Evolutionary conservation across 1,284 basidiomycete species (phyloP).

Genomic region (Fistulina hepatica): DNA sequence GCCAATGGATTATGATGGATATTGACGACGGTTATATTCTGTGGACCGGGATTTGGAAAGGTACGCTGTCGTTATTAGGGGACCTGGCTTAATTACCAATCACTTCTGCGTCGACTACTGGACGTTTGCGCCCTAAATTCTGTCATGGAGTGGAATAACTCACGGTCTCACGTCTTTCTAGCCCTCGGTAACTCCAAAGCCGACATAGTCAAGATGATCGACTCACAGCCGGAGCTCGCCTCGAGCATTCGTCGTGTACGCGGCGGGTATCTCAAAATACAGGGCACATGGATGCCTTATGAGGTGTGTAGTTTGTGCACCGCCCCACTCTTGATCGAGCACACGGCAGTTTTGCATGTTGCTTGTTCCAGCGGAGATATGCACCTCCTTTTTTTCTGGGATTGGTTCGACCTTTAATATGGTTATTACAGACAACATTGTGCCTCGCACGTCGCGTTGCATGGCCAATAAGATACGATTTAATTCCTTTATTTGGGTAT

Average conservation of each 20-base stretch:
- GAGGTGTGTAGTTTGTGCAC: too few relatives aligned
- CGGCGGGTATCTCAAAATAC: constrained; percentile 80
- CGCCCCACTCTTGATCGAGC: constrained; percentile 15
- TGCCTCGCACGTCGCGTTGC: constrained; percentile 72
- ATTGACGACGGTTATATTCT: constrained; percentile 80
- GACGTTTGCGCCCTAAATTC: constrained; percentile 7
- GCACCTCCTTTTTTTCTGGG: constrained; percentile 3
- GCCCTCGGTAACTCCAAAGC: constrained; percentile 31
- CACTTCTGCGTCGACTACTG: neutral
- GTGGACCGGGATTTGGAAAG: constrained; percentile 86
- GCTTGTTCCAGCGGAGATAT: constrained; percentile 8
- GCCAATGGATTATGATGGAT: constrained; percentile 89
- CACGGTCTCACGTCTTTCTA: neutral
- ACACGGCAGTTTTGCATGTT: constrained; percentile 9
- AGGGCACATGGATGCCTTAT: constrained; percentile 85
- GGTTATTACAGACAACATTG: constrained; percentile 59
- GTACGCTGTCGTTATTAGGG: constrained; percentile 29
- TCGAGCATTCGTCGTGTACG: constrained; percentile 69
- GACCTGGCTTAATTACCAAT: constrained; percentile 5
- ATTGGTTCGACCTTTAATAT: too few relatives aligned
- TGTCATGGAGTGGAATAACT: too few relatives aligned
- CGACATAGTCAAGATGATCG: constrained; percentile 83
- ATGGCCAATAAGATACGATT: constrained; percentile 79
- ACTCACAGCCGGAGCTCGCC: constrained; percentile 77
- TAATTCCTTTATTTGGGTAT: constrained; percentile 75